Conservation (phyloP, 1,284 basidiomycete genomes). For the Ustilago curta region DNA sequence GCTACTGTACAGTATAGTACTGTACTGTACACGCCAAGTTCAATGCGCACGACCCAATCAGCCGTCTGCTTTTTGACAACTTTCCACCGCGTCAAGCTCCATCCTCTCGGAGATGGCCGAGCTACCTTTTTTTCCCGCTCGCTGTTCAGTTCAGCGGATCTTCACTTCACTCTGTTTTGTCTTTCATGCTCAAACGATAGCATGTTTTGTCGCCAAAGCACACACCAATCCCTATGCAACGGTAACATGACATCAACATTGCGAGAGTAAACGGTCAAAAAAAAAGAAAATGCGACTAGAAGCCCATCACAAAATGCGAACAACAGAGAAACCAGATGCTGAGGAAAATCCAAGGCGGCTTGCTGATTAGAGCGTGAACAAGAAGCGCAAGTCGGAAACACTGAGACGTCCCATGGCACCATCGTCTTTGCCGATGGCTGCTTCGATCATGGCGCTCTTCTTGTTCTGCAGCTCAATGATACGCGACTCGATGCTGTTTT, state of each 20-base stretch:
- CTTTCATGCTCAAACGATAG: background rate
- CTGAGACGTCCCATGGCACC: slow-evolving; percentile 67
- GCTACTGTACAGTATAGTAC: no score
- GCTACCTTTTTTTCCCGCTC: no score
- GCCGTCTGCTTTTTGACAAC: slow-evolving; percentile 15
- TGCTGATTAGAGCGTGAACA: slow-evolving; percentile 60
- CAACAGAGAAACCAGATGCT: background rate
- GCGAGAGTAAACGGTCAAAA: slow-evolving; percentile 12
- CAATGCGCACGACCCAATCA: slow-evolving; percentile 29
- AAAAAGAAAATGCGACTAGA: no score
- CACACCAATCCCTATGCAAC: background rate
- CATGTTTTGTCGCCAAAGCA: no score
- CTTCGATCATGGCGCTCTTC: slow-evolving; percentile 75
- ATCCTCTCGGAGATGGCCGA: slow-evolving; percentile 28
- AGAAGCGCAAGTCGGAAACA: slow-evolving; percentile 65
- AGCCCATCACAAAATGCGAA: slow-evolving; percentile 3
- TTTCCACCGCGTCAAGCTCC: background rate
- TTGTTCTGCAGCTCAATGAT: slow-evolving; percentile 92
- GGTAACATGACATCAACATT: slow-evolving; percentile 1
- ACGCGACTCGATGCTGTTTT: slow-evolving; percentile 95
- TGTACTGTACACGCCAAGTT: no score
- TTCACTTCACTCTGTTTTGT: background rate
- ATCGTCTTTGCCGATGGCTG: slow-evolving; percentile 68
- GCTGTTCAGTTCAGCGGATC: background rate
- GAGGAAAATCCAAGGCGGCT: no score